Evolutionary conservation across 2,329 filamentous ascomycete species (phyloP).

Genomic region (Hymenoscyphus scutula): DNA sequence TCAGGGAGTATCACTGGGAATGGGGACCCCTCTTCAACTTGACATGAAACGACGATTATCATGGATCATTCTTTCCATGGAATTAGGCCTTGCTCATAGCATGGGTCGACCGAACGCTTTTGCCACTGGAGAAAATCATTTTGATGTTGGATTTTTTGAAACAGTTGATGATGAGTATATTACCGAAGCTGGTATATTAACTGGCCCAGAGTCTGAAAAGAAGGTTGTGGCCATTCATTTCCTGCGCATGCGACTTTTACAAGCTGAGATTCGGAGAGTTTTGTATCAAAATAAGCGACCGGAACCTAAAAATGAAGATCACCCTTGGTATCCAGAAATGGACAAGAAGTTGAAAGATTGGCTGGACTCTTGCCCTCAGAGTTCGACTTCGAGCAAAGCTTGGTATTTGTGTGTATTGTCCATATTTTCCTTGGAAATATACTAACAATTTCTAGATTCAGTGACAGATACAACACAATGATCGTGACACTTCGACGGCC

Average conservation of each 20-base stretch:
- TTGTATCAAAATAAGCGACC: slow-evolving; percentile 81
- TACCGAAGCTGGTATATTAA: slow-evolving; percentile 69
- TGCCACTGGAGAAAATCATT: slow-evolving; percentile 74
- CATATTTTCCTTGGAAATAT: slow-evolving; percentile 3
- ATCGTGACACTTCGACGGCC: slow-evolving; percentile 84
- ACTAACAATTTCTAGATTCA: slow-evolving; percentile 50
- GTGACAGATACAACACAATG: slow-evolving; percentile 77
- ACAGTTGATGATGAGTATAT: slow-evolving; percentile 81
- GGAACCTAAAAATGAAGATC: slow-evolving; percentile 72
- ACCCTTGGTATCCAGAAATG: slow-evolving; percentile 86
- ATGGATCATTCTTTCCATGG: slow-evolving; percentile 87
- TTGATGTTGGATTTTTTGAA: slow-evolving; percentile 84
- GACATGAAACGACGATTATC: slow-evolving; percentile 87
- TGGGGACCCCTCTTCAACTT: slow-evolving; percentile 69
- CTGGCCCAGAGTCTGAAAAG: slow-evolving; percentile 70
- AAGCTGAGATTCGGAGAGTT: slow-evolving; percentile 81
- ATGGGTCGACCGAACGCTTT: slow-evolving; percentile 86
- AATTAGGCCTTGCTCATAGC: slow-evolving; percentile 81
- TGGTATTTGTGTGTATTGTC: slow-evolving; percentile 54
- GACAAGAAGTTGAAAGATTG: slow-evolving; percentile 75
- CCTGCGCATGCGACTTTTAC: slow-evolving; percentile 83
- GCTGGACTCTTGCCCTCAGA: slow-evolving; percentile 72
- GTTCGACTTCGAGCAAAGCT: slow-evolving; percentile 68
- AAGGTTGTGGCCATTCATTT: slow-evolving; percentile 92
- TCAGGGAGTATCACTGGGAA: slow-evolving; percentile 52